Conservation (phyloP, 176 grass and related monocot species). For the Rhipidocladum racemiflorum region DNA sequence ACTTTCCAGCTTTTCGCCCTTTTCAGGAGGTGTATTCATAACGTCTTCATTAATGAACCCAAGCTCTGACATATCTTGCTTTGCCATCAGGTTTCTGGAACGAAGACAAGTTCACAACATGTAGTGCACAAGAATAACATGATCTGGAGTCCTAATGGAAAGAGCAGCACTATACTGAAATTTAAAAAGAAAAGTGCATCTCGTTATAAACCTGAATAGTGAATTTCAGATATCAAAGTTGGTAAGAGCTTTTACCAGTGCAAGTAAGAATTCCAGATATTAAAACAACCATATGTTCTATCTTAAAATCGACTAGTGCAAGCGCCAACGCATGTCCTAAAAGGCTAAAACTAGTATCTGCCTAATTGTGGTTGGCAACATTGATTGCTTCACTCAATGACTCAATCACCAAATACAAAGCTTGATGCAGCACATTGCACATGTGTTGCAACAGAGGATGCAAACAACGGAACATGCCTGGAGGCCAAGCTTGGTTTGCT, state of each 20-base stretch:
- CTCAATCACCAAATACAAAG: slow-evolving; percentile 13
- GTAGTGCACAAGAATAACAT: neutral
- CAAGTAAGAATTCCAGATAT: neutral
- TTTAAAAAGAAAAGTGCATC: neutral
- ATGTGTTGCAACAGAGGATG: neutral
- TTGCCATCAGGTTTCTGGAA: slow-evolving; percentile 76
- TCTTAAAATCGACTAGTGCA: neutral
- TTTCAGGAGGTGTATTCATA: slow-evolving; percentile 11
- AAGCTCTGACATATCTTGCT: slow-evolving; percentile 75
- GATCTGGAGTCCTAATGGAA: neutral
- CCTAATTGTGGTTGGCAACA: slow-evolving; percentile 8
- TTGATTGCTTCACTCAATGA: slow-evolving; percentile 14
- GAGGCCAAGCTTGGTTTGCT: slow-evolving; percentile 1
- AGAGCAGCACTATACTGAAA: neutral
- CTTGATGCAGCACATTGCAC: neutral
- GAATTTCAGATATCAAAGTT: neutral
- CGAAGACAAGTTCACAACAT: neutral
- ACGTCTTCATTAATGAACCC: slow-evolving; percentile 44
- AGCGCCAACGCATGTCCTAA: neutral
- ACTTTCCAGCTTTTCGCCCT: slow-evolving; percentile 10
- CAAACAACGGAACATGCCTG: neutral
- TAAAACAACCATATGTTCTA: neutral
- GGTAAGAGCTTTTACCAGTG: neutral
- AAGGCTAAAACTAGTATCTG: neutral
- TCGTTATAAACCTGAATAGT: slow-evolving; percentile 1